Base-by-base conservation (phyloP, 2,329 filamentous ascomycete species). In the Scedosporium boydii region DNA sequence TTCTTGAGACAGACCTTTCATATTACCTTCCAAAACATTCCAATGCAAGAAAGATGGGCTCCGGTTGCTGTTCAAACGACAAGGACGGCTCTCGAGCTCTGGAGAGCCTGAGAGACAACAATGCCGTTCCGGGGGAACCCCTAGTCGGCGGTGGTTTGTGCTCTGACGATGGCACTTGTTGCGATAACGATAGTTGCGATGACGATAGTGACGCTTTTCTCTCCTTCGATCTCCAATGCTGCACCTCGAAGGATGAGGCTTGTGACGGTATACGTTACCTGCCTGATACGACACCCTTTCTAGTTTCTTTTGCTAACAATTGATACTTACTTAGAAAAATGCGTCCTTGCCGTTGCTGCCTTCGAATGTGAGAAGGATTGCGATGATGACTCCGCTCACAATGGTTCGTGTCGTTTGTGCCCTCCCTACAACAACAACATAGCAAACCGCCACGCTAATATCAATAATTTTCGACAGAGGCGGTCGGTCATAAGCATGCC, bases 341-440 rank as follows among this genome's bases (percentile, higher is more conserved):
- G 72, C 60, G 72, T 73, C 64, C 57, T 68, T 34, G 67, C 70
- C 14, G 70, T 66, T 29, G 72, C 70, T 16, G 69, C 70, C 16
- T 63, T 70, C 10, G 69, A 72, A 63, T 73, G 72, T 59, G 67
- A 70, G 61, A 69, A 70, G 62, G 64, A 65, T 3, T 73, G 72
- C 64, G 68, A 70, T 38, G 63, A 62, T 23, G 67, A 69, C 27
- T 26, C 48, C 29, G 64, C 62, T 6, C 67, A 67, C n/a, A 65
- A 67, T 21, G 66, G 70, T 72, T 61, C 46, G 6, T 38, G 7
- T 60, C 18, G n/a, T 60, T 38, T 18, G 26, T 58, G 14, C 42
- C 38, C 14, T 34, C 9, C 58, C n/a, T 5, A 3, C 41, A 9
- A 44, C 48, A 21, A 3, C 41, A 9, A 44, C 48, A 21, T 59